phyloP scores from a whole-genome alignment of 2,329 filamentous ascomycete genomes.

The Verticillium isaacii region DNA sequence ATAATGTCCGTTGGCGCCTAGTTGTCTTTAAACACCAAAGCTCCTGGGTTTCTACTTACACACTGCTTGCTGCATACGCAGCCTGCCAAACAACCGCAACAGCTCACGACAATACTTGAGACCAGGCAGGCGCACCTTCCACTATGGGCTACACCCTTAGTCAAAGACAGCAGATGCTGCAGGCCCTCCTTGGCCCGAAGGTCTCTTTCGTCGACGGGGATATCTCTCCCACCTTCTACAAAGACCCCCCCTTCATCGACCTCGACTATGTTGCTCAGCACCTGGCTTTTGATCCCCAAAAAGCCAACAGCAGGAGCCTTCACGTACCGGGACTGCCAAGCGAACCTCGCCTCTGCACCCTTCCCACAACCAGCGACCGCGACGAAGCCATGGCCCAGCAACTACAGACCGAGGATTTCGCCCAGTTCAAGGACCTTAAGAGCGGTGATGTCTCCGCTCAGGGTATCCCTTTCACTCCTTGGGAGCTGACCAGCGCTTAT shows the following conservation, averaged over 20 bases:
- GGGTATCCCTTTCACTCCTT: conserved; percentile 39
- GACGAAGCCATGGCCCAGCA: background rate
- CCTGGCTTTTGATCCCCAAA: background rate
- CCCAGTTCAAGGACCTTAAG: conserved; percentile 6
- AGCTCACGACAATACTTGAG: background rate
- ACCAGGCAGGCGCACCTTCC: background rate
- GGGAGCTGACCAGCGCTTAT: conserved; percentile 51
- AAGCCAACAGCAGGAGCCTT: background rate
- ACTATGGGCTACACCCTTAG: background rate
- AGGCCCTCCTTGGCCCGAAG: background rate
- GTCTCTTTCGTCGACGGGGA: background rate
- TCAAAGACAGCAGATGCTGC: background rate
- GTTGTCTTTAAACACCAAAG: too few species aligned
- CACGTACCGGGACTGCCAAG: background rate
- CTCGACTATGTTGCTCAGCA: background rate
- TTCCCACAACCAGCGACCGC: background rate
- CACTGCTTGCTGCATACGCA: background rate
- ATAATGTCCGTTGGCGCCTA: too few species aligned
- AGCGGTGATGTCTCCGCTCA: conserved; percentile 16
- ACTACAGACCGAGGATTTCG: conserved; percentile 3
- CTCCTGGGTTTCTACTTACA: too few species aligned
- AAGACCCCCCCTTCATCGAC: background rate
- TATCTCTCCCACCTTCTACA: background rate
- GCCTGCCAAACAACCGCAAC: background rate
- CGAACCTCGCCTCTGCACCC: background rate